A percentile compares a stretch with the other conserved stretches of the same genome.
phyloP scores from a whole-genome alignment of 176 grass and related monocot genomes.

The Oryza officinalis region DNA sequence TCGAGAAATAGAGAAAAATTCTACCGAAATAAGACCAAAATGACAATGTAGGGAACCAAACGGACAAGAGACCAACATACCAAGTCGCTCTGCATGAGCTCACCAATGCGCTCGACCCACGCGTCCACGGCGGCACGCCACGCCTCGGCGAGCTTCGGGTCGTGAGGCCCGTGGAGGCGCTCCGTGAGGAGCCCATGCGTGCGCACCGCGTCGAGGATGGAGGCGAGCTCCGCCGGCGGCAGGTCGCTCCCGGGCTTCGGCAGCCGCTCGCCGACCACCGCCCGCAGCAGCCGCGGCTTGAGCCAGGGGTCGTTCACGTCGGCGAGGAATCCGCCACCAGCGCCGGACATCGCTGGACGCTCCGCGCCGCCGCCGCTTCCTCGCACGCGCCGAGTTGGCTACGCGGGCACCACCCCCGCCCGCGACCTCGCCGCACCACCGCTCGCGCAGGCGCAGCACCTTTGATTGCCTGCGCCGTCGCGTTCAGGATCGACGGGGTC shows the following conservation, averaged over 20 bases:
- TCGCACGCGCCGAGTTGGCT: too few species aligned
- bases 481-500: too few species aligned
- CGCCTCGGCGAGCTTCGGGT: conserved; percentile 42
- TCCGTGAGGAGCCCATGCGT: conserved; percentile 39
- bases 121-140: conserved; percentile 44
- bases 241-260: conserved; percentile 37
- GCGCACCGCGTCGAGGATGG: conserved; percentile 41
- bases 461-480: too few species aligned
- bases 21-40: background rate
- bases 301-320: conserved; percentile 47
- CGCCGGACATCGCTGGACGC: conserved; percentile 29
- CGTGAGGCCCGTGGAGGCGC: background rate
- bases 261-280: conserved; percentile 44
- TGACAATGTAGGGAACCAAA: background rate
- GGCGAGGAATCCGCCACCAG: conserved; percentile 27
- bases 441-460: too few species aligned
- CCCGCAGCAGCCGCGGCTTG: conserved; percentile 47
- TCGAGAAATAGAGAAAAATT: background rate
- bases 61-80: background rate
- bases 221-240: conserved; percentile 45
- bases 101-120: conserved; percentile 40
- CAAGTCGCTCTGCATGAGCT: conserved; percentile 37
- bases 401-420: too few species aligned
- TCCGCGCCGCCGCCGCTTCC: background rate
- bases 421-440: too few species aligned